phyloP scores from a whole-genome alignment of 169 alveolate genomes.

The Miamiensis avidus region DNA sequence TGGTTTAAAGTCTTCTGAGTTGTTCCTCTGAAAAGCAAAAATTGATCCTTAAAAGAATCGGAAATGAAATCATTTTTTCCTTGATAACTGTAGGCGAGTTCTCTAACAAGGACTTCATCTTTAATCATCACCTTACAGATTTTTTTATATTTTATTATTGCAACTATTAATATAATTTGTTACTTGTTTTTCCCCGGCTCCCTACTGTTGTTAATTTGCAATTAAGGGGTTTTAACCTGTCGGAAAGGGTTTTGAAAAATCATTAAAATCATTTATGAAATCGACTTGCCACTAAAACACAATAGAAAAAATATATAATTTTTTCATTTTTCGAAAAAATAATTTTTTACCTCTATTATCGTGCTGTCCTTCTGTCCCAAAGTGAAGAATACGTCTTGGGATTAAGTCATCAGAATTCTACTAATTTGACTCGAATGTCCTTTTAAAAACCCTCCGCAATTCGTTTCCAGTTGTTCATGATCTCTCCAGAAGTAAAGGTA shows the following conservation, averaged over 20 bases:
- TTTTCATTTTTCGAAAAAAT: too few relatives aligned
- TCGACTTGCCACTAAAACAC: conserved; percentile 27
- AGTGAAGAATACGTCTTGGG: conserved; percentile 52
- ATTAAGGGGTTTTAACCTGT: conserved; percentile 26
- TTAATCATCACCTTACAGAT: background rate
- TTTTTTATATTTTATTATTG: too few relatives aligned
- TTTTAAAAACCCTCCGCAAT: conserved; percentile 58
- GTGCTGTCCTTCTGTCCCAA: conserved; percentile 64
- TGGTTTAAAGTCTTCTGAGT: conserved; percentile 33
- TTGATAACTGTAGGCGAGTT: conserved; percentile 16
- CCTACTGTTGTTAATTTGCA: background rate
- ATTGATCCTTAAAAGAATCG: conserved; percentile 43
- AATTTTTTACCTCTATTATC: conserved; percentile 53
- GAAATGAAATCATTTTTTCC: conserved; percentile 32
- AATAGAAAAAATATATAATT: too few relatives aligned
- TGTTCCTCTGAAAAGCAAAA: conserved; percentile 38
- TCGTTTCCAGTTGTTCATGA: conserved; percentile 54
- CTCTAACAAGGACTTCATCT: conserved; percentile 19
- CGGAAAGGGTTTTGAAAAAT: conserved; percentile 45
- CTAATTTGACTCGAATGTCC: conserved; percentile 66
- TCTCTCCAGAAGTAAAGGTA: conserved; percentile 61
- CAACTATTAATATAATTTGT: too few relatives aligned
- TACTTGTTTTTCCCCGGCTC: background rate
- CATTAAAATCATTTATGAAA: conserved; percentile 48
- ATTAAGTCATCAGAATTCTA: conserved; percentile 47